Base-by-base conservation (phyloP, 108 stramenopile species). In the Cyclotella kingstonii region DNA sequence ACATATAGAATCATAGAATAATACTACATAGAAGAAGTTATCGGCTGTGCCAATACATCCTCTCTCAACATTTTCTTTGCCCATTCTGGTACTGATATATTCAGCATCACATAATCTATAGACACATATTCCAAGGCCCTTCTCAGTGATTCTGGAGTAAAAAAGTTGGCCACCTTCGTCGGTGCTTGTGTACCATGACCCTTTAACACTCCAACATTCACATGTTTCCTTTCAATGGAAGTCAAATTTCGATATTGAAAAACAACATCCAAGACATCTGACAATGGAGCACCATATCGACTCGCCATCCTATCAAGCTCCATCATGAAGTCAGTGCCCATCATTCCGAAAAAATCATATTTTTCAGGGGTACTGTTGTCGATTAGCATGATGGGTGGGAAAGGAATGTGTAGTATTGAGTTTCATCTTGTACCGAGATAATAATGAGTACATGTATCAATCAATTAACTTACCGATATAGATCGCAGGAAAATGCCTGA, bases 101-200 rank as follows among this genome's bases (percentile, higher is more conserved):
- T 57, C 27, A 81, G 60, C 62, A 44, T 14, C 0, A 79, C 58
- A 55, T 81, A 84, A 61, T 84, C 83, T 19, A 84, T 59, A n/a
- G 83, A 60, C 23, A 54, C 44, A 66, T 81, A 84, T 52, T 81
- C 69, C 46, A 84, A 36, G 5, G 80, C 80, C 14, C 72, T 62
- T 21, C 70, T 68, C 31, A 84, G 59, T 21, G 78, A 72, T 1
- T 69, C 33, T 11, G 82, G 48, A 17, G 79, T 81, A 52, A 67
- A 84, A 60, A 78, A 84, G 8, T 60, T 49, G 4, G 10, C 21
- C 12, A 70, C 76, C 12, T 73, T 40, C 1, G 4, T 18, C 30
- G 67, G 28, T 21, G 66, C 73, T 36, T 40, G 21, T 25, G 58
- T 64, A 29, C 31, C 35, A 30, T 45, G 34, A 21, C 15, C 43